Evolutionary conservation across 495 filamentous ascomycete species (phyloP), one percentile per base, ranked within the genome.

Genomic region (Peziza echinospora): DNA sequence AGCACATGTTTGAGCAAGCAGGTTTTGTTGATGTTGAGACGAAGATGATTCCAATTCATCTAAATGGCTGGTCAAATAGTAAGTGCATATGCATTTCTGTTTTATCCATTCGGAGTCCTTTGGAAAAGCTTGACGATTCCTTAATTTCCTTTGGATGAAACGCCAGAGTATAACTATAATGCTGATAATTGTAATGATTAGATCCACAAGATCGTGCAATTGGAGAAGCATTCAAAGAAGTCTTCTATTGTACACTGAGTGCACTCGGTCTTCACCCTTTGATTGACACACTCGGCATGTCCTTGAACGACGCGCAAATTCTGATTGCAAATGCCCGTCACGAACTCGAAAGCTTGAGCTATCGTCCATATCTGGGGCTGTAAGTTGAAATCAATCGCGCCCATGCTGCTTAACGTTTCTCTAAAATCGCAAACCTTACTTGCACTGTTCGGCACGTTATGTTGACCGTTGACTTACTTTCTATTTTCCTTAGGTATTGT

Each of bases 61-160:
- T 84, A 54, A 82, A 76, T 58, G 75, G 66, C 19, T 91, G 83
- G 83, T 69, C 80, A 22, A 74, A 55, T 51, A 71, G 82, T 85
- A 66, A 53, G 70, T 50, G 19, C 26, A 43, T 48, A 13, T 21
- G 7, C 25, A 37, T 21, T 25, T n/a, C 41, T 9, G 22, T 19
- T 37, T 42, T 16, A 8, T 21, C 45, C 30, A 17, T n/a, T n/a
- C n/a, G n/a, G n/a, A n/a, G n/a, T n/a, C n/a, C n/a, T n/a, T 39
- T 16, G 5, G 9, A 43, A 5, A 21, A 13, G 22, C 17, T 37
- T 39, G 21, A 26, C 13, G 11, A 24, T 24, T 21, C 13, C 16
- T 40, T n/a, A 26, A 23, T 26, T 11, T 19, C 11, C 23, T 43
- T 41, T 24, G 24, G 23, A 37, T n/a, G 16, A n/a, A n/a, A n/a